phyloP scores from a whole-genome alignment of 106 monocot species.

The Dendrobium huoshanense region DNA sequence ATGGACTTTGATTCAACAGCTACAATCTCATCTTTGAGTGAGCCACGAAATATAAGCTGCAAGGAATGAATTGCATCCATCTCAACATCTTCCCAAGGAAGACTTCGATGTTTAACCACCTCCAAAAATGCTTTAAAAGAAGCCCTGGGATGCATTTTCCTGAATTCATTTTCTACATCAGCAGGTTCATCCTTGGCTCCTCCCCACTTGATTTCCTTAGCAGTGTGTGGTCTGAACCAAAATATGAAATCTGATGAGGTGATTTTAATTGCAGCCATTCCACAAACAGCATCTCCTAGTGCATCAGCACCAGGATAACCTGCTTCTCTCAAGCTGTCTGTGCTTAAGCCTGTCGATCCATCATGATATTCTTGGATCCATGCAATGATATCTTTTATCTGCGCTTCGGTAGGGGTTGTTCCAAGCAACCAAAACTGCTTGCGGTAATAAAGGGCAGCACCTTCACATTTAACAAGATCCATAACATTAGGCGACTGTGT shows the following conservation, averaged over 20 bases:
- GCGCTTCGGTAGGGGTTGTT: slow-evolving; percentile 48
- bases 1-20: slow-evolving; percentile 23
- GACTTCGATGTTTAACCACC: slow-evolving; percentile 66
- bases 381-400: slow-evolving; percentile 50
- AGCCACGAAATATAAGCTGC: slow-evolving; percentile 76
- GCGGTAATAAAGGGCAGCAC: slow-evolving; percentile 78
- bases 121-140: slow-evolving; percentile 89
- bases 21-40: slow-evolving; percentile 32
- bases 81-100: slow-evolving; percentile 91
- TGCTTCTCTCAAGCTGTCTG: slow-evolving; percentile 80
- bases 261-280: slow-evolving; percentile 86
- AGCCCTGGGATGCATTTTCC: slow-evolving; percentile 73
- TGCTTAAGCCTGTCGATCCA: slow-evolving; percentile 71
- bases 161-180: slow-evolving; percentile 31
- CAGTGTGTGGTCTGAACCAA: slow-evolving; percentile 82
- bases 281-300: slow-evolving; percentile 65
- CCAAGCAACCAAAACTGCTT: slow-evolving; percentile 67
- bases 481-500: slow-evolving; percentile 81
- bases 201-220: slow-evolving; percentile 89
- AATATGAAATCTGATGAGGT: slow-evolving; percentile 67
- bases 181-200: slow-evolving; percentile 67
- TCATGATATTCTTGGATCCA: slow-evolving; percentile 73
- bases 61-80: slow-evolving; percentile 96
- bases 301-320: slow-evolving; percentile 59
- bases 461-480: slow-evolving; percentile 89